Percentiles rank a stretch among this genome's conserved stretches.
Conservation (phyloP, 352 stramenopile species). For the Phytophthora aleatoria region DNA sequence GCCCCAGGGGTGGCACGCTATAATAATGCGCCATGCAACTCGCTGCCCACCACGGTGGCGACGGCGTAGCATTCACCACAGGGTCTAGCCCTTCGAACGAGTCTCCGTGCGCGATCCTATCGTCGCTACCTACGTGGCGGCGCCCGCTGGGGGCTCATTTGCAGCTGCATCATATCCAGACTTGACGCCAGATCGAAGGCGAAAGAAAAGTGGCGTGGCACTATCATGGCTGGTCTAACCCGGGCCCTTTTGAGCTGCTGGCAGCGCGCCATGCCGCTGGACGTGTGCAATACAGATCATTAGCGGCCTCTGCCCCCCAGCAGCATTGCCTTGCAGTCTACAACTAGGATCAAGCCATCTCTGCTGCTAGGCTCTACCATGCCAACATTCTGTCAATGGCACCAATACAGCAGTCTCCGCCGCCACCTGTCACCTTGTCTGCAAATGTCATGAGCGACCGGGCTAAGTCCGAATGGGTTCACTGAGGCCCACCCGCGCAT, state of each 20-base stretch:
- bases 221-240: slow-evolving; percentile 16
- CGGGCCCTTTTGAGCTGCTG: slow-evolving; percentile 4
- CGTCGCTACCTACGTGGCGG: slow-evolving; percentile 2
- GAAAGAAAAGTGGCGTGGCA: slow-evolving; percentile 32
- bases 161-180: slow-evolving; percentile 23
- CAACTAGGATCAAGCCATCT: neutral
- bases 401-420: slow-evolving; percentile 1
- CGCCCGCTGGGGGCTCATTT: slow-evolving; percentile 22
- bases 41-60: no score
- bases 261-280: slow-evolving; percentile 16
- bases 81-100: neutral
- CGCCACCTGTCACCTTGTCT: slow-evolving; percentile 15
- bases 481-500: slow-evolving; percentile 21
- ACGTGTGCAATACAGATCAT: slow-evolving; percentile 7
- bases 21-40: no score
- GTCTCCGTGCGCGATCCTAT: slow-evolving; percentile 2
- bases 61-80: neutral
- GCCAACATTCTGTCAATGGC: neutral
- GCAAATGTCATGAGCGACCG: neutral
- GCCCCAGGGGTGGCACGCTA: no score
- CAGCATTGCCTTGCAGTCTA: neutral
- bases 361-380: slow-evolving; percentile 1
- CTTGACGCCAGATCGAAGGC: slow-evolving; percentile 17
- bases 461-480: slow-evolving; percentile 37
- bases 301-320: neutral